Base-by-base conservation (phyloP, 1,284 basidiomycete species). In the Papiliotrema flavescens region DNA sequence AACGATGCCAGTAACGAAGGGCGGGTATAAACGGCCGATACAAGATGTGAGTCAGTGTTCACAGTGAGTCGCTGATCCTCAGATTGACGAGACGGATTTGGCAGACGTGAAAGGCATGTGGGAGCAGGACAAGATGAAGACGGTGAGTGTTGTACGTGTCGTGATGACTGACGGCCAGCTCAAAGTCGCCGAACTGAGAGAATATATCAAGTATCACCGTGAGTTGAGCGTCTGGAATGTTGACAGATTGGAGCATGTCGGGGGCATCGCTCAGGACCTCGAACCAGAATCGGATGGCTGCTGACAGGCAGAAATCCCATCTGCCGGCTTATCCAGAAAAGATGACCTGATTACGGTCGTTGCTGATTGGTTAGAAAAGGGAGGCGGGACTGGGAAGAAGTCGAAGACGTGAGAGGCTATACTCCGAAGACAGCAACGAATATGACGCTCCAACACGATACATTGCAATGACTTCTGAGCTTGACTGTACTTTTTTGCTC, bases 181-280 rank as follows among this genome's bases (percentile, higher is more conserved):
- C 57, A 85, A 83, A 39, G 86, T 89, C 53, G 85, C 85, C 69
- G 86, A 90, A 61, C 77, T 92, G 49, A 88, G 86, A 80, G 87
- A 69, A 28, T 76, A 61, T 28, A 66, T 66, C 5, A 69, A 68
- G 45, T 70, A 61, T 50, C 55, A 71, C 43, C 54, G 71, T 72
- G 26, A 53, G 70, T 62, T 40, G 3, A 7, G 37, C 24, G 32
- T 48, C 42, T 36, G 37, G 20, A 44, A 19, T n/a, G 19, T 19
- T n/a, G 32, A 24, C 17, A 11, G 8, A 20, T 19, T 32, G 32
- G n/a, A 5, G 4, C 6, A 20, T 0, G 7, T 11, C 28, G 28
- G 28, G 6, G 28, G 11, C 28, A 32, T 11, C 11, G 28, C 11
- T 11, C 28, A 20, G 15, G 9, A 7, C 23, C 42, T 3, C 7